Evolutionary conservation across 1,284 basidiomycete genomes (phyloP).

Genomic region (Lentinula novae-zelandiae): DNA sequence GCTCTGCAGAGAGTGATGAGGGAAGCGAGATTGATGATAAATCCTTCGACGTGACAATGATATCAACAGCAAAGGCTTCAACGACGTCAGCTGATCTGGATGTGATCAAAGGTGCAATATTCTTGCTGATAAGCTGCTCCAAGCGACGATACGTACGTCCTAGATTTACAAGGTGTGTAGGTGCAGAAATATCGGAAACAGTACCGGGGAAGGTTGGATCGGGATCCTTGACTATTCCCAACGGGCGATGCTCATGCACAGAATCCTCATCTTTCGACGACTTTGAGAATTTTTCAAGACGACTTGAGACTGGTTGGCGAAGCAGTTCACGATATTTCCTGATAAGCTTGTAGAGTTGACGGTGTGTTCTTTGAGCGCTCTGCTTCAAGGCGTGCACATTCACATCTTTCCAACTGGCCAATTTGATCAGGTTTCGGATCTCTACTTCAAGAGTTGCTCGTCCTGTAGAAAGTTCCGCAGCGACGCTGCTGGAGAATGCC

Average conservation of each 20-base stretch:
- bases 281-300: conserved; percentile 36
- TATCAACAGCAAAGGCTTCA: conserved; percentile 69
- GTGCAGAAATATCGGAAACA: background rate
- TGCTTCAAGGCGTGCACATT: conserved; percentile 94
- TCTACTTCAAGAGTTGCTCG: conserved; percentile 75
- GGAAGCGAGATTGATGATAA: conserved; percentile 58
- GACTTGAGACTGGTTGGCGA: conserved; percentile 60
- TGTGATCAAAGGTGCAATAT: conserved; percentile 40
- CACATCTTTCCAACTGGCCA: conserved; percentile 98
- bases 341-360: conserved; percentile 88
- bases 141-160: conserved; percentile 47
- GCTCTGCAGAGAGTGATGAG: conserved; percentile 45
- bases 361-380: conserved; percentile 89
- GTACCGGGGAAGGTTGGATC: background rate
- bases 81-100: conserved; percentile 37
- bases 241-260: background rate
- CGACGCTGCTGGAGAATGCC: conserved; percentile 57
- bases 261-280: conserved; percentile 28
- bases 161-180: conserved; percentile 39
- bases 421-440: conserved; percentile 82
- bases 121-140: conserved; percentile 34
- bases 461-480: conserved; percentile 53
- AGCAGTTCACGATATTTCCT: conserved; percentile 91
- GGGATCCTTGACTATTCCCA: background rate
- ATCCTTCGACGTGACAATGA: conserved; percentile 66